These are phyloP conservation scores for Hortaea sp. DNA, from an alignment of 2,329 filamentous ascomycete genomes.

Conservation along the genomic window DNA sequence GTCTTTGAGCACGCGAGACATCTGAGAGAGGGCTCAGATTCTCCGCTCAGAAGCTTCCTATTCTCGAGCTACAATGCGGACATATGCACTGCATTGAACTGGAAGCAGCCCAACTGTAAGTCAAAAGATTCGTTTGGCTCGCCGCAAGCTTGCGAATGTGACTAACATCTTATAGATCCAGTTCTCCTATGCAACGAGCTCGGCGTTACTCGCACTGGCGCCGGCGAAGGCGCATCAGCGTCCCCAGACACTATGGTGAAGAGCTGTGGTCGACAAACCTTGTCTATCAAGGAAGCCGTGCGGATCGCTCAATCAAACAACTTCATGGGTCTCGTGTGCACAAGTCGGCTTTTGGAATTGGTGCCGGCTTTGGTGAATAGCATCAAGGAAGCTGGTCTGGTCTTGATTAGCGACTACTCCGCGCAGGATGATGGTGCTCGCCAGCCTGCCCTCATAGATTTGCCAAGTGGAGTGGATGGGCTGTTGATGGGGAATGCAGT, in stretches of 20 bases:
- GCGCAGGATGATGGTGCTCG: constrained; percentile 30
- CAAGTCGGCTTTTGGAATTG: constrained; percentile 76
- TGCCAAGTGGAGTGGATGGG: constrained; percentile 79
- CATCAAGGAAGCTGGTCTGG: constrained; percentile 87
- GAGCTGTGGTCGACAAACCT: constrained; percentile 60
- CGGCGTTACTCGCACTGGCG: constrained; percentile 12
- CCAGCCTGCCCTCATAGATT: constrained; percentile 40
- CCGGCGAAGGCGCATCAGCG: background rate
- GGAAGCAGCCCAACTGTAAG: constrained; percentile 95
- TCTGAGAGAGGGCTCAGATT: constrained; percentile 54
- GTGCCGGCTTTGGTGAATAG: constrained; percentile 85
- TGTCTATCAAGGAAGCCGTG: constrained; percentile 90
- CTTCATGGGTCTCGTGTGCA: constrained; percentile 94
- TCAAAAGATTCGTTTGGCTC: constrained; percentile 6
- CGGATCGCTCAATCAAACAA: constrained; percentile 91
- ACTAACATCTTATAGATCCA: constrained; percentile 49
- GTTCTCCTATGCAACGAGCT: constrained; percentile 93
- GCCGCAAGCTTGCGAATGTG: background rate
- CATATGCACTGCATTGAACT: constrained; percentile 89
- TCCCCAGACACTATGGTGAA: constrained; percentile 27
- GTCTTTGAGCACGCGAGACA: constrained; percentile 85
- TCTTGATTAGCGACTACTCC: constrained; percentile 81
- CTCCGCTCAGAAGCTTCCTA: constrained; percentile 74
- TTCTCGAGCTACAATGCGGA: constrained; percentile 89
- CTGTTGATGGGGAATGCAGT: constrained; percentile 78